phyloP scores from a whole-genome alignment of 306 rosid genomes.

The Quercus rubra region DNA sequence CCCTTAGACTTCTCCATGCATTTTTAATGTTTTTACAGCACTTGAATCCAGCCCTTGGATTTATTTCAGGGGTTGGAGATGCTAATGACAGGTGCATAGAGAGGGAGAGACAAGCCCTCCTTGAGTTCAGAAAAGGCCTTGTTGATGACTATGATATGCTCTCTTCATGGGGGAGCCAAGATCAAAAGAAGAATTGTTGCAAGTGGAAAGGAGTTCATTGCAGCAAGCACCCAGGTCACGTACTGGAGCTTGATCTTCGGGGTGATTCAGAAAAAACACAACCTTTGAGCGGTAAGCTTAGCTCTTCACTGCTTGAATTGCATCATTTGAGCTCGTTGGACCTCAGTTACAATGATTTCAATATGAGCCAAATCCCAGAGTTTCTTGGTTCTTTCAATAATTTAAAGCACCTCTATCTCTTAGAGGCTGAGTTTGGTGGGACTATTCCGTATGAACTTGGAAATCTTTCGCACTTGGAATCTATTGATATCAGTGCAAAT shows the following conservation, averaged over 20 bases:
- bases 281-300: not conserved
- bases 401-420: not conserved
- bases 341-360: not conserved
- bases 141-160: not conserved
- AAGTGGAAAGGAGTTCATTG: constrained; percentile 26
- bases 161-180: not conserved
- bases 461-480: not conserved
- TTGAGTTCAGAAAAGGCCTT: constrained; percentile 1
- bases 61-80: not conserved
- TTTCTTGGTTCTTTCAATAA: not conserved
- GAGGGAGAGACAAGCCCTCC: constrained; percentile 4
- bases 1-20: no score
- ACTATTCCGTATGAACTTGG: not conserved
- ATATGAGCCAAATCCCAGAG: not conserved
- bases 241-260: constrained; percentile 12
- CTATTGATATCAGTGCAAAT: not conserved
- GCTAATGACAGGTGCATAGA: not conserved
- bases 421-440: not conserved
- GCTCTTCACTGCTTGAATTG: not conserved
- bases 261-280: not conserved
- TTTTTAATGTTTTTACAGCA: no score
- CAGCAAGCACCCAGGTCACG: constrained; percentile 8
- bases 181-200: constrained; percentile 16
- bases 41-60: not conserved
- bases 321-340: not conserved